Evolutionary conservation across 1,284 basidiomycete species (phyloP), one percentile per base, ranked within the genome.

Genomic region (Thelephora terrestris): DNA sequence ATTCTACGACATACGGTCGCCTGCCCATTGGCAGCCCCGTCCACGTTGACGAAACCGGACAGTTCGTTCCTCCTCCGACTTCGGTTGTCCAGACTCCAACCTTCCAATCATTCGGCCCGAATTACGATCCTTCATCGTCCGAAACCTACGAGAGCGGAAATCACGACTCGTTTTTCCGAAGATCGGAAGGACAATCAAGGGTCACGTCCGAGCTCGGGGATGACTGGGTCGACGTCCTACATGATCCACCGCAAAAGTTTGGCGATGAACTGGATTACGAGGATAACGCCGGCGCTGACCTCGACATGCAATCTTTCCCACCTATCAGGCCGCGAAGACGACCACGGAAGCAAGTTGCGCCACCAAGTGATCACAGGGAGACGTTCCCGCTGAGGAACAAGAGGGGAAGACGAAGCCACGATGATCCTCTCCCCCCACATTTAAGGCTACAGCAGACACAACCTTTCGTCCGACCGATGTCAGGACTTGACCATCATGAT

Each of bases 391-490:
- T 79, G 52, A 69, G 81, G 42, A 23, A 20, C 9, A 42, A 25
- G 23, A 40, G 23, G 18, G 18, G 18, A 6, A 25, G 25, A 21
- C 16, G 12, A 23, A 52, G 56, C 3, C 59, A 58, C 4, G 32
- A 32, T 14, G 50, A 45, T 1, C 43, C 49, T 1, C 70, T 71
- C 9, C 79, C 82, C 16, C 81, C 81, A 37, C 83, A 85, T 59
- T 63, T 83, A 45, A 79, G 82, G 17, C 57, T 85, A 14, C 82
- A 85, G 58, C 71, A 76, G n/a, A 67, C 72, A 17, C 78, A 79
- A 50, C 83, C 83, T 7, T 84, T 84, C 57, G 79, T 87, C 12
- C 74, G 82, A 2, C 84, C 85, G 14, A 63, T 79, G 35, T 81
- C 83, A 12, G 81, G 81, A 5, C 58, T 85, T 43, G 72, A 81